Evolutionary conservation across 768 basidiomycete genomes (phyloP).

Genomic region (Hypsizygus marmoreus): DNA sequence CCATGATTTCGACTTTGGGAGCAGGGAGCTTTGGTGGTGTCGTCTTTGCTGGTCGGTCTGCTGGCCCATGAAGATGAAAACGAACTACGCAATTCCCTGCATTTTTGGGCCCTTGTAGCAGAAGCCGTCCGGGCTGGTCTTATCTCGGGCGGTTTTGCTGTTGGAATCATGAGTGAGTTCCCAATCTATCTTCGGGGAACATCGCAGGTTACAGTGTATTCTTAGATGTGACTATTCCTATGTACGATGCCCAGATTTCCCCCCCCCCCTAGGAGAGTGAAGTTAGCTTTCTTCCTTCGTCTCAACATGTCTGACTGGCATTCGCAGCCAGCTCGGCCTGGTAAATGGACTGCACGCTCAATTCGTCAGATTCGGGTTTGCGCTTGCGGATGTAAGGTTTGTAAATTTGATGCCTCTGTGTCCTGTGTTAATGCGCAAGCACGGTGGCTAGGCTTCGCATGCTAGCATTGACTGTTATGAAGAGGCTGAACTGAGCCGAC

Average conservation of each 20-base stretch:
- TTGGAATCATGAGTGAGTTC: constrained; percentile 4
- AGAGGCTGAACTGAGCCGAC: not conserved
- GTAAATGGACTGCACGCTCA: constrained; percentile 12
- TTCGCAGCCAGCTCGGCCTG: constrained; percentile 8
- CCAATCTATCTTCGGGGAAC: not conserved
- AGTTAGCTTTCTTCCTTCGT: not conserved
- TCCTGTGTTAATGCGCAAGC: not conserved
- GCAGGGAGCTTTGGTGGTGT: constrained; percentile 8
- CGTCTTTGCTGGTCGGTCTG: constrained; percentile 11
- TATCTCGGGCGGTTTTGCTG: constrained; percentile 10
- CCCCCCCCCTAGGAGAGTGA: constrained; percentile 3
- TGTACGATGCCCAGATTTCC: constrained; percentile 7
- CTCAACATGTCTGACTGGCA: not conserved
- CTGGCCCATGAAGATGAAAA: constrained; percentile 9
- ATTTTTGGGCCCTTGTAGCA: constrained; percentile 8
- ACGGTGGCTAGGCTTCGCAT: constrained; percentile 10
- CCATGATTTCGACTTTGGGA: constrained; percentile 8
- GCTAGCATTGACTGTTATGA: constrained; percentile 5
- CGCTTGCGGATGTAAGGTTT: constrained; percentile 5
- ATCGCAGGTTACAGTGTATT: not conserved
- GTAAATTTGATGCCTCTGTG: not conserved
- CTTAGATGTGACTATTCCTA: constrained; percentile 8
- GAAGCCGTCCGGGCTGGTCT: constrained; percentile 12
- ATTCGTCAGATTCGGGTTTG: constrained; percentile 9
- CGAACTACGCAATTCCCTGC: constrained; percentile 8